Conservation (phyloP, 1,284 basidiomycete species). For the Inonotus obliquus region DNA sequence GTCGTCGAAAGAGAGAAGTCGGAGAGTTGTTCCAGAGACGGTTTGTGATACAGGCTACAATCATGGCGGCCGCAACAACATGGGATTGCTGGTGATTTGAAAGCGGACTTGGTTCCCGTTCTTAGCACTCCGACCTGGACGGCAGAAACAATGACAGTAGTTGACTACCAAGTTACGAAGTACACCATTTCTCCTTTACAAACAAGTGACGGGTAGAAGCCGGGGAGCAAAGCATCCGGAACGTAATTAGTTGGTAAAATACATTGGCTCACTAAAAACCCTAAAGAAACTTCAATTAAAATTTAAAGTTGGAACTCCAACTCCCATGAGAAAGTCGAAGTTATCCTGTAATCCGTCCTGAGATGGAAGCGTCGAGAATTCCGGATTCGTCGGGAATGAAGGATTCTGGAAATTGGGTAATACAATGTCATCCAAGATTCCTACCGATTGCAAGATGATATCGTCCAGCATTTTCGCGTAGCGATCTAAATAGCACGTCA, state of each 20-base stretch:
- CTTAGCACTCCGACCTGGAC: too few species aligned
- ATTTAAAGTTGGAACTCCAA: not conserved
- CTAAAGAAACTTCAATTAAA: not conserved
- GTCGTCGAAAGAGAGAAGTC: not conserved
- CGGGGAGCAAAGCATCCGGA: not conserved
- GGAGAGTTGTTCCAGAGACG: not conserved
- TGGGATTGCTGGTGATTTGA: too few species aligned
- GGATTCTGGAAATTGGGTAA: slow-evolving; percentile 14
- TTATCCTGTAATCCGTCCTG: slow-evolving; percentile 7
- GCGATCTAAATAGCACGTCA: slow-evolving; percentile 34
- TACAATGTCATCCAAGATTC: slow-evolving; percentile 16
- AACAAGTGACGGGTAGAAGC: not conserved
- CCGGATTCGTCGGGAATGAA: slow-evolving; percentile 8
- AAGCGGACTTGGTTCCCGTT: too few species aligned
- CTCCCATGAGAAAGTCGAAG: slow-evolving; percentile 11
- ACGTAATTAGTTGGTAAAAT: not conserved
- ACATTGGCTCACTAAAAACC: not conserved
- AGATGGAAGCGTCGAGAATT: slow-evolving; percentile 1
- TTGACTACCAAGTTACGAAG: not conserved
- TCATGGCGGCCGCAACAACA: not conserved
- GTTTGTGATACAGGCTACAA: not conserved
- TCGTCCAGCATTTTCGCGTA: slow-evolving; percentile 60
- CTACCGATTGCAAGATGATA: slow-evolving; percentile 30
- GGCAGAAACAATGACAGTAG: not conserved
- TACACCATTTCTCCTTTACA: not conserved